Base-by-base conservation (phyloP, 2,329 filamentous ascomycete species). In the Penicillium sumatraense region DNA sequence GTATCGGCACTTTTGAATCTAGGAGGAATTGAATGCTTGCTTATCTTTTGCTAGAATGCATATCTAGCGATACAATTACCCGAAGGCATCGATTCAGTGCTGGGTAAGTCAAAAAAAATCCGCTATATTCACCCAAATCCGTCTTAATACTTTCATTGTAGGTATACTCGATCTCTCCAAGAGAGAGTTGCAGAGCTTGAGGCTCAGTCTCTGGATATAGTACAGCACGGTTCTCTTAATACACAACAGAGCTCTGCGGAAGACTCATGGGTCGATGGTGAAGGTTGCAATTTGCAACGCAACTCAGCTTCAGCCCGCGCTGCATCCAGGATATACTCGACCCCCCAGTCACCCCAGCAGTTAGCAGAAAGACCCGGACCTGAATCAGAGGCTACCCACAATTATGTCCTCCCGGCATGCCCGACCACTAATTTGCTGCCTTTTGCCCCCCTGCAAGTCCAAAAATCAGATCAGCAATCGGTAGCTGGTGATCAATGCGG, bases 91-190 rank as follows among this genome's bases (percentile, higher is more conserved):
- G 46, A 10, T 31, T 50, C 18, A 50, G 56, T 51, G 14, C 35
- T 2, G 51, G 53, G 57, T 58, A 21, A 38, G 52, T 53, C n/a
- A n/a, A n/a, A n/a, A n/a, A n/a, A n/a, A n/a, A n/a, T n/a, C n/a
- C n/a, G n/a, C n/a, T n/a, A n/a, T n/a, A n/a, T n/a, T n/a, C n/a
- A n/a, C n/a, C n/a, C n/a, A 8, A 21, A 11, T 2, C 18, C 18
- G 24, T 8, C 27, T 21, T 46, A n/a, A 46, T 11, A 3, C 9
- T 11, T 47, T 35, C 4, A 24, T 11, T 26, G 14, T 36, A 58
- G 57, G 24, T 60, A 60, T 52, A 51, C 45, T 24, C 40, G 41
- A 44, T 49, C 55, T n/a, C 55, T 60, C 3, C 51, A 60, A 20
- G 46, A 53, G 27, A 55, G 42, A 33, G 49, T 60, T 16, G 21